Evolutionary conservation across 352 stramenopile species (phyloP).

Genomic region (Pythium sukuiense): DNA sequence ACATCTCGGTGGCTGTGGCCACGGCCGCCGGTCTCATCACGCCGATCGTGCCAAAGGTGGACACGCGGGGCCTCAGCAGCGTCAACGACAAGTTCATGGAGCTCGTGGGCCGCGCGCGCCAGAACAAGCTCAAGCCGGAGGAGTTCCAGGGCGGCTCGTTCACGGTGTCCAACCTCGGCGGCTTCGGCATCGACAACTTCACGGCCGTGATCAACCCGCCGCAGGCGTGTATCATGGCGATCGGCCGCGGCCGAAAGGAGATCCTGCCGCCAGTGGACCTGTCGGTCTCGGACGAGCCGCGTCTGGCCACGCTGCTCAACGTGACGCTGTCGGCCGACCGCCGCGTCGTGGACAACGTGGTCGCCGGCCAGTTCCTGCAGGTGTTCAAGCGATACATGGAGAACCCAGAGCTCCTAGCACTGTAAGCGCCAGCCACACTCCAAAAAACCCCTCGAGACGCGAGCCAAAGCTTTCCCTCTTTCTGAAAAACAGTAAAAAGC

Average conservation of each 20-base stretch:
- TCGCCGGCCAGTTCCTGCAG: slow-evolving; percentile 95
- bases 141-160: slow-evolving; percentile 99
- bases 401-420: slow-evolving; percentile 89
- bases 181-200: slow-evolving; percentile 98
- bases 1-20: slow-evolving; percentile 98
- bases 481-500: background rate
- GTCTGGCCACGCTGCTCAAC: slow-evolving; percentile 92
- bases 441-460: background rate
- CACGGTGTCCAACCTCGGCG: slow-evolving; percentile 98
- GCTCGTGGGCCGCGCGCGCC: slow-evolving; percentile 93
- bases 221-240: slow-evolving; percentile 98
- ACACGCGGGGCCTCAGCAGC: slow-evolving; percentile 90
- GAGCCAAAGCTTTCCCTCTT: background rate
- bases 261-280: slow-evolving; percentile 66
- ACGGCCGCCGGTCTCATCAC: slow-evolving; percentile 98
- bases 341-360: slow-evolving; percentile 97
- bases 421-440: slow-evolving; percentile 32
- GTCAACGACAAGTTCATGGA: slow-evolving; percentile 97
- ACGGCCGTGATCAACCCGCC: slow-evolving; percentile 98
- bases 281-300: slow-evolving; percentile 61
- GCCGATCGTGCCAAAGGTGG: slow-evolving; percentile 96
- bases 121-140: slow-evolving; percentile 98
- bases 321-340: slow-evolving; percentile 96
- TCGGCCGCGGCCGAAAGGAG: slow-evolving; percentile 92
- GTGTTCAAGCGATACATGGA: slow-evolving; percentile 97